These are phyloP conservation scores for Pouteria campechiana DNA, from an alignment of 179 eudicot genomes.

Conservation along the genomic window DNA sequence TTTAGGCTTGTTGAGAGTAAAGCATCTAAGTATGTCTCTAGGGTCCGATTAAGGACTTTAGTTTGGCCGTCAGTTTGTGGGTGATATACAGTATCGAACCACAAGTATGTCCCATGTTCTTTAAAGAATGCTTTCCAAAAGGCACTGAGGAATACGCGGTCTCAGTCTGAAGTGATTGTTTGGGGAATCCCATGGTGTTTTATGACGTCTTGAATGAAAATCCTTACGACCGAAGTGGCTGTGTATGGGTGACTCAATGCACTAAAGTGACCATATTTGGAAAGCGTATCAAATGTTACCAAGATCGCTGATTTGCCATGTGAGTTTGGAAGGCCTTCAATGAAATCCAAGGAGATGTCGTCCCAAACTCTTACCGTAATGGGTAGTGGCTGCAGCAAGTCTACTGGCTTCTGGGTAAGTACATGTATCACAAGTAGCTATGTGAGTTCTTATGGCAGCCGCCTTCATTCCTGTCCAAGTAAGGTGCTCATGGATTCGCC, in stretches of 20 bases:
- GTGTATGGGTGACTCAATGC: not conserved
- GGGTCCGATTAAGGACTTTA: not conserved
- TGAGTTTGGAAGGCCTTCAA: too few relatives aligned
- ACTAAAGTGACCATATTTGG: not conserved
- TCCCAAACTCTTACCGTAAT: not conserved
- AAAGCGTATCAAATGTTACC: slow-evolving; percentile 1
- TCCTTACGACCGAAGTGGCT: not conserved
- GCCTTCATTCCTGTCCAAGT: slow-evolving; percentile 8
- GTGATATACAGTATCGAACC: not conserved
- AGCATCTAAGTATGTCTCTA: slow-evolving; percentile 3
- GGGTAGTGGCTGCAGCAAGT: not conserved
- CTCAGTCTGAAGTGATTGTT: too few relatives aligned
- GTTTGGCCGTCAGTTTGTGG: too few relatives aligned
- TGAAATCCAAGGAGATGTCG: not conserved
- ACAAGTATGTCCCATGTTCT: not conserved
- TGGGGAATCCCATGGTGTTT: not conserved
- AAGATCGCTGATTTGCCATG: too few relatives aligned
- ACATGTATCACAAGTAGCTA: too few relatives aligned
- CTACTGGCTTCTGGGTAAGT: not conserved
- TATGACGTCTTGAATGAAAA: not conserved
- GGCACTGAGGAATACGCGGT: too few relatives aligned
- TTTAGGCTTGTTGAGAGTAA: not conserved
- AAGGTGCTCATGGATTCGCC: not conserved
- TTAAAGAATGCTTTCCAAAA: too few relatives aligned
- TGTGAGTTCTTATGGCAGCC: too few relatives aligned